Evolutionary conservation across 164 flowering plant species (phyloP).

Genomic region (Saururus chinensis): DNA sequence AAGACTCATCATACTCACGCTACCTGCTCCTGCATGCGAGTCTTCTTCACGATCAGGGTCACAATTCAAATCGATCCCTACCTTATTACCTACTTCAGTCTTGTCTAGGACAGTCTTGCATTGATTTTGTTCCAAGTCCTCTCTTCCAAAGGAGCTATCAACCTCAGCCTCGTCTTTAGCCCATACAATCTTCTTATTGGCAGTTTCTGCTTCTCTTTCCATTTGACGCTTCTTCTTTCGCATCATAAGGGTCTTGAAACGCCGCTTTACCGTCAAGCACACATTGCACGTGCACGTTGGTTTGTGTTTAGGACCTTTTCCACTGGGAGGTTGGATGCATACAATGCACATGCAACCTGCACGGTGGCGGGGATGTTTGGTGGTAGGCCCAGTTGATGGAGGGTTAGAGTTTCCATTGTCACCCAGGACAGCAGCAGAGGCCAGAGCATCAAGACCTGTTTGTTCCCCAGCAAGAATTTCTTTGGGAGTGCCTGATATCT

Average conservation of each 20-base stretch:
- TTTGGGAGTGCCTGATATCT: conserved; percentile 19
- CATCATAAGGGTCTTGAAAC: conserved; percentile 63
- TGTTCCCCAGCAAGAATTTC: conserved; percentile 32
- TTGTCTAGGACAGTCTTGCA: conserved; percentile 15
- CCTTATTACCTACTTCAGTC: conserved; percentile 24
- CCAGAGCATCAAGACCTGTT: conserved; percentile 83
- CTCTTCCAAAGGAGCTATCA: conserved; percentile 31
- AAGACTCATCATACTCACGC: conserved; percentile 61
- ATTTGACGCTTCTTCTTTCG: conserved; percentile 55
- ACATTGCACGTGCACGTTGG: conserved; percentile 55
- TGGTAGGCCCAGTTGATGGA: conserved; percentile 57
- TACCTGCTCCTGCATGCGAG: conserved; percentile 13
- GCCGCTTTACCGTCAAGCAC: conserved; percentile 58
- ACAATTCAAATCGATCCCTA: conserved; percentile 54
- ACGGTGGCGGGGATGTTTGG: conserved; percentile 94
- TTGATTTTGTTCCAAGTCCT: conserved; percentile 25
- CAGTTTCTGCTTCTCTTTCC: conserved; percentile 76
- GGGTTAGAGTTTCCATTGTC: conserved; percentile 37
- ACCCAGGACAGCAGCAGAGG: conserved; percentile 82
- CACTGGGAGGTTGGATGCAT: conserved; percentile 99
- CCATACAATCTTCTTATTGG: conserved; percentile 33
- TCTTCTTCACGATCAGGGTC: conserved; percentile 56
- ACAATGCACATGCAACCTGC: conserved; percentile 94
- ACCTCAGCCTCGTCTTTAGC: conserved; percentile 42
- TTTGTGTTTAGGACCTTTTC: conserved; percentile 82